Evolutionary conservation across 2,329 filamentous ascomycete genomes (phyloP).

Genomic region (Penicillium sp.): DNA sequence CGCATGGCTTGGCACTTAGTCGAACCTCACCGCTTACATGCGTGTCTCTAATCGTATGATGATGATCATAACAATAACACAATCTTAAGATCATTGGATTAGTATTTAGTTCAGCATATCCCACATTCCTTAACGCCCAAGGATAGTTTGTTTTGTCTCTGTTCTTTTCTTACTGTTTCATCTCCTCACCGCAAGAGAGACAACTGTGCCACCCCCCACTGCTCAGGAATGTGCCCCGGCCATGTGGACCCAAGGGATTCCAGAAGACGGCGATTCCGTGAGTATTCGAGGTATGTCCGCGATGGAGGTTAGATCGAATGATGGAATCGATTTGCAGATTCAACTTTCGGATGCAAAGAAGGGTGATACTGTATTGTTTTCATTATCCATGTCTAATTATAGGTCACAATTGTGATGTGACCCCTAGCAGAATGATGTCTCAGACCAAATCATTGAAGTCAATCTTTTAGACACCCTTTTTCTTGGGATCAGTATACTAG

Average conservation of each 20-base stretch:
- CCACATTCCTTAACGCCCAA: constrained; percentile 4
- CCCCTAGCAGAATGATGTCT: constrained; percentile 4
- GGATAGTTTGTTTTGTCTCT: constrained; percentile 2
- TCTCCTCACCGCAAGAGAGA: constrained; percentile 10
- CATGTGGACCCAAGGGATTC: constrained; percentile 9
- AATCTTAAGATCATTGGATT: not conserved
- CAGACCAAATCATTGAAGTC: not conserved
- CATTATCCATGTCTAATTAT: not conserved
- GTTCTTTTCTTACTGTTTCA: constrained; percentile 3
- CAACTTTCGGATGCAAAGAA: not conserved
- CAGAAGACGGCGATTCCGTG: constrained; percentile 4
- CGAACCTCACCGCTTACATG: constrained; percentile 6
- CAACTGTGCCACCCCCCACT: constrained; percentile 5
- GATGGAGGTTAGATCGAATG: not conserved
- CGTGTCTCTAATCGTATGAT: not conserved
- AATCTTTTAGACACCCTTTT: not conserved
- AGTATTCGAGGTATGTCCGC: constrained; percentile 2
- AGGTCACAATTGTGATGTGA: not conserved
- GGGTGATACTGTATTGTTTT: not conserved
- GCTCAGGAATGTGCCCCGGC: constrained; percentile 7
- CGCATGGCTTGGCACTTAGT: constrained; percentile 2
- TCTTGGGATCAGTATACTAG: too few species aligned
- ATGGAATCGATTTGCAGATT: not conserved
- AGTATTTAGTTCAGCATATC: constrained; percentile 1
- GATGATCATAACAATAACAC: not conserved